phyloP scores from a whole-genome alignment of 805 yeast genomes.

The Hanseniaspora singularis region DNA sequence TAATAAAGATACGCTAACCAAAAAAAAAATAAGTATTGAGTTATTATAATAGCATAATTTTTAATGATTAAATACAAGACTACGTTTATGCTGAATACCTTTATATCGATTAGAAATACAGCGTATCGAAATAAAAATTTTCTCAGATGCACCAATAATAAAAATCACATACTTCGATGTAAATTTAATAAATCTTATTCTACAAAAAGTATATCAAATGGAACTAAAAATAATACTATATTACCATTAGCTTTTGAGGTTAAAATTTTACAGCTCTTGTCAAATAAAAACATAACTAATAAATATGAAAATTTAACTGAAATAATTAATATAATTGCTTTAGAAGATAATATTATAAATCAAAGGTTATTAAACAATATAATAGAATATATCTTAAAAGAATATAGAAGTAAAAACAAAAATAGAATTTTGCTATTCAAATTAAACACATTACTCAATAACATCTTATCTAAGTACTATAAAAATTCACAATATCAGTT shows the following conservation, averaged over 20 bases:
- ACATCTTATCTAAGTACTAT: neutral
- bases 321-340: neutral
- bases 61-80: too few species aligned
- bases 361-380: neutral
- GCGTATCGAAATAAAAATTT: too few species aligned
- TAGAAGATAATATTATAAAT: neutral
- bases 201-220: neutral
- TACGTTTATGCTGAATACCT: too few species aligned
- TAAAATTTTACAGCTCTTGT: neutral
- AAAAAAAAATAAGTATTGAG: too few species aligned
- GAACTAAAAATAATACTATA: neutral
- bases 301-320: neutral
- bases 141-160: too few species aligned
- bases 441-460: neutral
- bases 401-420: neutral
- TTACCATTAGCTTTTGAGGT: conserved; percentile 3
- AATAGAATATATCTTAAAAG: neutral
- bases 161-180: too few species aligned
- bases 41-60: too few species aligned
- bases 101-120: too few species aligned
- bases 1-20: too few species aligned
- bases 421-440: neutral
- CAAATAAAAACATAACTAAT: neutral
- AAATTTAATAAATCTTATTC: neutral
- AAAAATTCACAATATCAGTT: neutral